phyloP scores from a whole-genome alignment of 1,284 basidiomycete genomes.

The Hemileia vastatrix region DNA sequence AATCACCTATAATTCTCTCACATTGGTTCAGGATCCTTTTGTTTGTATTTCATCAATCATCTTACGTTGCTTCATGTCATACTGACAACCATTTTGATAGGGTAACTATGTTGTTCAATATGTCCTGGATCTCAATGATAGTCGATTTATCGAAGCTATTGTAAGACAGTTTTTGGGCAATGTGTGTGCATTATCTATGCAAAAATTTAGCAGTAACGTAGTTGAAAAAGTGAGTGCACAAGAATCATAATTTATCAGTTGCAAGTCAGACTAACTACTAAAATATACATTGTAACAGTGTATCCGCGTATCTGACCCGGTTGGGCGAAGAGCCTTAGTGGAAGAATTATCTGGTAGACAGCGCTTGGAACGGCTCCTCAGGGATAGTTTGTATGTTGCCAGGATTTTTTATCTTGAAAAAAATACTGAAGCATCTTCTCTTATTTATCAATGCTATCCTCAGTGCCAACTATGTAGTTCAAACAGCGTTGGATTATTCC shows the following conservation, averaged over 20 bases:
- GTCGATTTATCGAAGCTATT: constrained; percentile 91
- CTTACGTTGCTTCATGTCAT: no score
- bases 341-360: constrained; percentile 91
- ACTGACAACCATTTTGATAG: constrained; percentile 12
- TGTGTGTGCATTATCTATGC: constrained; percentile 91
- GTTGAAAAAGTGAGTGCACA: constrained; percentile 76
- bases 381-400: constrained; percentile 69
- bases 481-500: constrained; percentile 92
- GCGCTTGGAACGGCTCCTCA: constrained; percentile 84
- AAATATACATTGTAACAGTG: constrained; percentile 54
- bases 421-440: neutral
- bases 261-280: neutral
- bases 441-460: neutral
- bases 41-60: constrained; percentile 59
- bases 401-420: no score
- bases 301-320: constrained; percentile 91
- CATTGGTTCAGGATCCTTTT: constrained; percentile 86
- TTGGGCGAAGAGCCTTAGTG: constrained; percentile 84
- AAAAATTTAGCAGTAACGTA: constrained; percentile 95
- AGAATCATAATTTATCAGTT: neutral
- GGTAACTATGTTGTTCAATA: constrained; percentile 66
- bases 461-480: constrained; percentile 27
- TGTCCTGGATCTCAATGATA: constrained; percentile 95
- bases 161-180: constrained; percentile 97
- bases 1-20: constrained; percentile 96